Evolutionary conservation across 164 flowering plant genomes (phyloP).

Genomic region (Buxus sempervirens): DNA sequence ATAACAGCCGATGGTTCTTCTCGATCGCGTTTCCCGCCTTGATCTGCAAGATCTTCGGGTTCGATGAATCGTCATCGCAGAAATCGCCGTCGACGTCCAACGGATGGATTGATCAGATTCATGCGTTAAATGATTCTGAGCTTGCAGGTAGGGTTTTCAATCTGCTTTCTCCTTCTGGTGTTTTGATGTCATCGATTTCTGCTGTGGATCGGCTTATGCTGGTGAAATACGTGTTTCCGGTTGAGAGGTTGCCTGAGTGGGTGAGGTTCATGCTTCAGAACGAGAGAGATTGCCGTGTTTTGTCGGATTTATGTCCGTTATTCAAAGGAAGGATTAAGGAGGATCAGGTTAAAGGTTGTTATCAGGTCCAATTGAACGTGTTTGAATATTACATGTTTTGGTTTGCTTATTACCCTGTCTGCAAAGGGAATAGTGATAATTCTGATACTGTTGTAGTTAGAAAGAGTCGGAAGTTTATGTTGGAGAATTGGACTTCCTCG

Average conservation of each 20-base stretch:
- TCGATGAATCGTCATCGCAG: constrained; percentile 38
- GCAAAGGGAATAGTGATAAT: constrained; percentile 50
- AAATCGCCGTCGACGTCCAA: constrained; percentile 12
- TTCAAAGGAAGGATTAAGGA: constrained; percentile 51
- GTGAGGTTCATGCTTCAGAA: constrained; percentile 45
- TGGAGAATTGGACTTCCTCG: constrained; percentile 72
- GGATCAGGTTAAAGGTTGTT: constrained; percentile 37
- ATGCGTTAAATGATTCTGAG: constrained; percentile 33
- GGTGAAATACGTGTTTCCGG: constrained; percentile 74
- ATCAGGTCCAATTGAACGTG: constrained; percentile 68
- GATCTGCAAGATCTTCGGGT: constrained; percentile 72
- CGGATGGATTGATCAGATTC: constrained; percentile 63
- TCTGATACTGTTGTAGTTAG: constrained; percentile 15
- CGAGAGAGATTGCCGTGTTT: constrained; percentile 34
- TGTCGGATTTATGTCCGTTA: constrained; percentile 57
- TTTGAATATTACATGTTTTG: constrained; percentile 85
- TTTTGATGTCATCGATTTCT: constrained; percentile 45
- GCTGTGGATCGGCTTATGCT: constrained; percentile 58
- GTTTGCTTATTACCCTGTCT: constrained; percentile 89
- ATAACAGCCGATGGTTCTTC: constrained; percentile 74
- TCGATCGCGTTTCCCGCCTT: constrained; percentile 72
- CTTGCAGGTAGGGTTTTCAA: constrained; percentile 32
- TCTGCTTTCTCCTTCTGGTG: constrained; percentile 64
- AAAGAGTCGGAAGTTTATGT: constrained; percentile 36
- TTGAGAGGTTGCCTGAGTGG: constrained; percentile 83